Base-by-base conservation (phyloP, 2,329 filamentous ascomycete genomes). In the Xylaria sp. region DNA sequence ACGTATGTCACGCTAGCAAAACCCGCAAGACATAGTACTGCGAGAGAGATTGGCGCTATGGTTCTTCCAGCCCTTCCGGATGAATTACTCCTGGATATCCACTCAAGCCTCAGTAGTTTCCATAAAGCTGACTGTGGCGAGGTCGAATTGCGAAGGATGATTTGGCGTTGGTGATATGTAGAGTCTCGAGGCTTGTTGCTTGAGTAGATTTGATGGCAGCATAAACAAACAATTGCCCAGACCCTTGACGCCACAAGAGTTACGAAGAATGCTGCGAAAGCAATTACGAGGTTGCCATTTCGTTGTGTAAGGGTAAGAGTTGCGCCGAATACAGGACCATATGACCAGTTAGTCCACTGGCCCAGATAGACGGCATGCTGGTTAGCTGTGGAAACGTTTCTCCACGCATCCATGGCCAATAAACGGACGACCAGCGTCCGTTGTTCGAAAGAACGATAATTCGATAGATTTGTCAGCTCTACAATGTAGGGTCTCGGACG, bases 321-420 rank as follows among this genome's bases (percentile, higher is more conserved):
- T 8, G 31, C 5, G 4, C 58, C 58, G 3, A 62, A 17, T 15
- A 57, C 5, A 4, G 21, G 15, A 7, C 58, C 53, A 7, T 17
- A 25, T 3, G 53, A 53, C 58, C 58, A 62, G 23, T 62, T 57
- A 13, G 53, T 61, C 58, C 58, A 61, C n/a, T n/a, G n/a, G n/a
- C n/a, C n/a, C n/a, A n/a, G n/a, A n/a, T n/a, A n/a, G n/a, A n/a
- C n/a, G n/a, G n/a, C n/a, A n/a, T n/a, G n/a, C n/a, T n/a, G n/a
- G n/a, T n/a, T n/a, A n/a, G n/a, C n/a, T n/a, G n/a, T n/a, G n/a
- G n/a, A n/a, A n/a, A n/a, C n/a, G n/a, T n/a, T n/a, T n/a, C n/a
- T n/a, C n/a, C n/a, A n/a, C n/a, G n/a, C n/a, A n/a, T n/a, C n/a
- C n/a, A n/a, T n/a, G n/a, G n/a, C n/a, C n/a, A n/a, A n/a, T n/a